Base-by-base conservation (phyloP, 768 basidiomycete species). In the Lepiota brunneoincarnata region DNA sequence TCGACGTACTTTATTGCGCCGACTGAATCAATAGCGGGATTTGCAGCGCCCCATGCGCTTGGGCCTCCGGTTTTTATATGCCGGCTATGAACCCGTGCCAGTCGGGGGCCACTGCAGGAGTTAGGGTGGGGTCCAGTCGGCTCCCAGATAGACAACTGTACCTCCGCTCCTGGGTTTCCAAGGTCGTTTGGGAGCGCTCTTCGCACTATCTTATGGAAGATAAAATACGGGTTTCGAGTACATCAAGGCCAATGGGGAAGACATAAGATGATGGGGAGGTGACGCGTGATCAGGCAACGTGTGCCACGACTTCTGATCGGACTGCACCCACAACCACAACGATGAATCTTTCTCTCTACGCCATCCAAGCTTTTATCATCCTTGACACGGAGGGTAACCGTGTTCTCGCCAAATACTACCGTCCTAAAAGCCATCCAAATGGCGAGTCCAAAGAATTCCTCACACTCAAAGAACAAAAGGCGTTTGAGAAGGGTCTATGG, bases 361-460 rank as follows among this genome's bases (percentile, higher is more conserved):
- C 87, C 62, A 76, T 95, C 55, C 82, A 87, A 42, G 92, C 87
- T 0, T 90, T 98, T 69, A 67, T 99, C 59, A 84, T 98, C 64
- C 86, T 98, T 62, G 97, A 99, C 77, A 77, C 86, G n/a, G 95
- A 98, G 62, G 95, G 95, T 18, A 87, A 92, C 64, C 89, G 97
- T 46, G 89, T 98, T 23, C 81, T 99, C 9, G 91, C 96, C 26
- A 98, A 98, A 69, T 98, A 98, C 76, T 98, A 96, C 67, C 80
- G 79, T 50, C 79, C 92, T n/a, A 77, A 87, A 67, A 77, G 76
- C 51, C 80, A 84, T 58, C 81, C 81, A 0, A 72, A 79, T 38
- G 78, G 83, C 70, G 75, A 89, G 70, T 70, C 74, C 54, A 88
- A 87, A 62, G 76, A 81, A 43, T 75, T 89, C 23, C 71, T 76